These are phyloP conservation scores for Platanthera zijinensis DNA, from an alignment of 106 monocot species.

Conservation along the genomic window DNA sequence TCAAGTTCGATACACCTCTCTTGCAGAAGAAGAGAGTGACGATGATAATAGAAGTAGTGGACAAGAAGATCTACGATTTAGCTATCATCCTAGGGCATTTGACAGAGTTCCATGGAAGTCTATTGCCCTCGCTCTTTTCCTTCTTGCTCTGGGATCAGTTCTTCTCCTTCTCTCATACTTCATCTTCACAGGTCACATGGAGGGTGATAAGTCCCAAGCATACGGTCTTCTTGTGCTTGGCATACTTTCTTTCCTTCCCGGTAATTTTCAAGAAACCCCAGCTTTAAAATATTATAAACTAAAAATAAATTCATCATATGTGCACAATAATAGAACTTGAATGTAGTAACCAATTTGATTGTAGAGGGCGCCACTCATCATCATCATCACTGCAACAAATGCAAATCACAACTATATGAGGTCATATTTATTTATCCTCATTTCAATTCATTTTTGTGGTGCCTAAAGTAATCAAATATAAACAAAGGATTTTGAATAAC, in stretches of 20 bases:
- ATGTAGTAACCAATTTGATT: background rate
- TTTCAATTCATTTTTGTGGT: no score
- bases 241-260: constrained; percentile 85
- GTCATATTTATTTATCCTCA: no score
- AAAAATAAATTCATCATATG: background rate
- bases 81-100: constrained; percentile 53
- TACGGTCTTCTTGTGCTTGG: constrained; percentile 69
- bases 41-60: constrained; percentile 9
- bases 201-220: constrained; percentile 67
- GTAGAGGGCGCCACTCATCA: no score
- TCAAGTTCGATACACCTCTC: constrained; percentile 36
- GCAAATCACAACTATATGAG: no score
- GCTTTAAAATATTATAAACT: background rate
- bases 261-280: constrained; percentile 21
- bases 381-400: no score
- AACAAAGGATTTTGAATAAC: no score
- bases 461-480: no score
- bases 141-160: constrained; percentile 53
- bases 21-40: constrained; percentile 35
- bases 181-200: constrained; percentile 81
- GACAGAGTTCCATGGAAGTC: constrained; percentile 90
- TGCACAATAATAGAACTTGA: background rate
- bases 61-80: constrained; percentile 54
- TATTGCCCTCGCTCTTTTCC: constrained; percentile 67
- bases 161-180: constrained; percentile 69